phyloP scores from a whole-genome alignment of 345 rosid species.

The Citrus glauca region DNA sequence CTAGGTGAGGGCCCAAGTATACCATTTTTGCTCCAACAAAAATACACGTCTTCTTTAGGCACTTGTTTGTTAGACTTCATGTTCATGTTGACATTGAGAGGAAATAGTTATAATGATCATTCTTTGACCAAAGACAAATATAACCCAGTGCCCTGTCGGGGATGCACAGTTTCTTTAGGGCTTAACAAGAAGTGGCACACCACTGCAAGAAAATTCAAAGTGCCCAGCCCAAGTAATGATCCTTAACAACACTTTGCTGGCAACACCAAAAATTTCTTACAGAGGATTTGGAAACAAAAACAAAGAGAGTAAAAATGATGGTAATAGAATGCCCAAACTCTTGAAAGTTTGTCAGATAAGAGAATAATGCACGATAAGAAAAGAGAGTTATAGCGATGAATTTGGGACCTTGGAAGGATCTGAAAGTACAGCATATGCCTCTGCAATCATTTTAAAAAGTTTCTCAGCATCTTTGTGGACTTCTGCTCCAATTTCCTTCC shows the following conservation, averaged over 20 bases:
- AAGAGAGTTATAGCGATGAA: background rate
- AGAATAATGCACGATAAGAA: background rate
- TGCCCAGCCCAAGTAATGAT: background rate
- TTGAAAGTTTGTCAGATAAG: background rate
- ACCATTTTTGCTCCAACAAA: background rate
- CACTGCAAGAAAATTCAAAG: background rate
- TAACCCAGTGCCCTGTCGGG: background rate
- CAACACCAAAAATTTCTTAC: background rate
- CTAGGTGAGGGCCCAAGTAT: background rate
- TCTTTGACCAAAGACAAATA: background rate
- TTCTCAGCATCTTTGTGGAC: conserved; percentile 80
- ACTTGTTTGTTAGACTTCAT: background rate
- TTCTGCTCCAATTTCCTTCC: conserved; percentile 90
- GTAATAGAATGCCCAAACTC: background rate
- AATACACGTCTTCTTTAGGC: background rate
- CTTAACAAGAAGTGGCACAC: background rate
- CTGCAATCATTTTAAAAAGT: conserved; percentile 93
- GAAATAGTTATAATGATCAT: background rate
- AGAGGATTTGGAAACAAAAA: background rate
- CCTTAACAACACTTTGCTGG: background rate
- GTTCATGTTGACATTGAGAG: background rate
- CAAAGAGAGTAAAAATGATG: too few species aligned
- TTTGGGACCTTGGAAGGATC: conserved; percentile 66
- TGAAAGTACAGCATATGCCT: conserved; percentile 90
- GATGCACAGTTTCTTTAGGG: background rate